Percentiles rank a stretch among this genome's conserved stretches.
Evolutionary conservation across 164 flowering plant genomes (phyloP).

Genomic region (Stephania cephalantha): DNA sequence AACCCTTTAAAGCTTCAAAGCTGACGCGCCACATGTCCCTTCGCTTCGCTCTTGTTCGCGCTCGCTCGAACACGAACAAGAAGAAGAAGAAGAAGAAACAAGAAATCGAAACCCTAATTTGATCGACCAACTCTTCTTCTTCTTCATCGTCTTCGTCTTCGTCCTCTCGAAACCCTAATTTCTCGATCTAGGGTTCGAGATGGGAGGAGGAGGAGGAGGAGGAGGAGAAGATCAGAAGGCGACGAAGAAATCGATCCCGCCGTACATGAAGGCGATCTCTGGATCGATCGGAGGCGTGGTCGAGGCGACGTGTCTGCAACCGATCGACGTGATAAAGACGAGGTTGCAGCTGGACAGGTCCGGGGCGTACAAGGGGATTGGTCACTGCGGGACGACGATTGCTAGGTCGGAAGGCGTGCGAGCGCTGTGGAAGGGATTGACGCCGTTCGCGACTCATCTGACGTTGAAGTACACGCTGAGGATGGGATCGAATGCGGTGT

Average conservation of each 20-base stretch:
- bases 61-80: not conserved
- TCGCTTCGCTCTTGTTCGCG: not conserved
- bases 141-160: not conserved
- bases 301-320: constrained; percentile 87
- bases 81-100: not conserved
- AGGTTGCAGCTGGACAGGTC: constrained; percentile 78
- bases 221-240: constrained; percentile 14
- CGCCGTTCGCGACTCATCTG: constrained; percentile 93
- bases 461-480: constrained; percentile 87
- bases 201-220: not conserved
- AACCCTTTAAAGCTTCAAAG: too few relatives aligned
- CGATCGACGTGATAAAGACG: constrained; percentile 95
- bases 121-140: too few relatives aligned
- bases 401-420: constrained; percentile 67
- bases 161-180: constrained; percentile 2
- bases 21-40: not conserved
- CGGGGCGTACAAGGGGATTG: constrained; percentile 69
- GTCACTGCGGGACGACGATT: constrained; percentile 78
- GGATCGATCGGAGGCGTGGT: constrained; percentile 87
- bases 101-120: constrained; percentile 7
- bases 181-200: not conserved
- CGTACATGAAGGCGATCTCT: constrained; percentile 85
- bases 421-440: constrained; percentile 94
- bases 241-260: constrained; percentile 42
- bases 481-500: constrained; percentile 91